Percentiles rank a stretch among this genome's conserved stretches.
Evolutionary conservation across 768 basidiomycete genomes (phyloP).

Genomic region (Polyporus arcularius): DNA sequence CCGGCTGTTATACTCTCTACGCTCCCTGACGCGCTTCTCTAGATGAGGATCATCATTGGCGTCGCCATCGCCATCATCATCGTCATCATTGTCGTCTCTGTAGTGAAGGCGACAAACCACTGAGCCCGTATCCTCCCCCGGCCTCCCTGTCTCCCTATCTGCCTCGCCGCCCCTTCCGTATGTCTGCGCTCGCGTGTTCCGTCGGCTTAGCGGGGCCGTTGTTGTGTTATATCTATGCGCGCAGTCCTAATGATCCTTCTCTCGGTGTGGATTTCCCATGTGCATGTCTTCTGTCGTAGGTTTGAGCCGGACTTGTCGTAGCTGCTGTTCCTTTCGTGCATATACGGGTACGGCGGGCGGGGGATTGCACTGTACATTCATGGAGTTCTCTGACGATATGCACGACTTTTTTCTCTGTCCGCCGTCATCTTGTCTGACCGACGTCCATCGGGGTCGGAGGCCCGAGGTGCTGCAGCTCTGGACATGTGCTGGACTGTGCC

Average conservation of each 20-base stretch:
- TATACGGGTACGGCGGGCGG: neutral
- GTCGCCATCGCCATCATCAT: conserved; percentile 87
- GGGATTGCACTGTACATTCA: neutral
- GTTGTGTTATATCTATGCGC: conserved; percentile 49
- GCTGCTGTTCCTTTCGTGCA: neutral
- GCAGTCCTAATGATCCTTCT: conserved; percentile 29
- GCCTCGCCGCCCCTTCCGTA: conserved; percentile 14
- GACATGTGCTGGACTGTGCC: too few relatives aligned
- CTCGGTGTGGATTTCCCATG: conserved; percentile 10
- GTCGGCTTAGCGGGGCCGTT: conserved; percentile 22
- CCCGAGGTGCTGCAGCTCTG: too few relatives aligned
- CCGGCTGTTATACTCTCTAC: conserved; percentile 2
- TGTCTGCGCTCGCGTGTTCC: conserved; percentile 18
- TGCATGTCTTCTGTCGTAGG: conserved; percentile 9
- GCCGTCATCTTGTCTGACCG: too few relatives aligned
- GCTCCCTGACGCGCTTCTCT: conserved; percentile 4
- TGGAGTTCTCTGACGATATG: neutral
- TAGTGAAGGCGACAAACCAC: conserved; percentile 76
- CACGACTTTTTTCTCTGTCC: neutral
- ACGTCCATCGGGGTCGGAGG: too few relatives aligned
- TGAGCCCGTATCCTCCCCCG: conserved; percentile 17
- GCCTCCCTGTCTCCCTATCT: neutral
- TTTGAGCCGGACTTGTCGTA: conserved; percentile 1
- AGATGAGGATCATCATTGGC: conserved; percentile 98
- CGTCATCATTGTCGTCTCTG: conserved; percentile 93